Conservation (phyloP, 352 stramenopile genomes). For the Phytophthora cactorum region DNA sequence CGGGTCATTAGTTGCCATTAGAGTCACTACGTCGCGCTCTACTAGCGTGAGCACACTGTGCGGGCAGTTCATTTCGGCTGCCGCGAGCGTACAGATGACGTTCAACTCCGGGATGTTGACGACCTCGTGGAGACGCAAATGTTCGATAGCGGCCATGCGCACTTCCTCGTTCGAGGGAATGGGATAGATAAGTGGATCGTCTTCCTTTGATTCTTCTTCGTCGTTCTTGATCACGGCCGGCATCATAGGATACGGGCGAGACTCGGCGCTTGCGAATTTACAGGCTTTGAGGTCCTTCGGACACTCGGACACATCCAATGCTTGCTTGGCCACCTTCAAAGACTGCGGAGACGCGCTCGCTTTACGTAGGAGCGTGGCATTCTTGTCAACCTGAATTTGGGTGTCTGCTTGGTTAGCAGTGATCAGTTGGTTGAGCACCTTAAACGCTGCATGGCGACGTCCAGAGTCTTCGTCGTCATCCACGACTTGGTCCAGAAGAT, state of each 20-base stretch:
- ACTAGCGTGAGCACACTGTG: conserved; percentile 44
- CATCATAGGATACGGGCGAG: conserved; percentile 33
- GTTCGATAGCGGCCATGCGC: conserved; percentile 35
- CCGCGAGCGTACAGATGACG: conserved; percentile 41
- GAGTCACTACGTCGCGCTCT: conserved; percentile 32
- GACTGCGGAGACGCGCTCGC: neutral
- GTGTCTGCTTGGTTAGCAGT: conserved; percentile 14
- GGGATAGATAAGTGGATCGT: conserved; percentile 23
- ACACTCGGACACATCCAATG: conserved; percentile 25
- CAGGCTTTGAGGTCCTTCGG: conserved; percentile 25
- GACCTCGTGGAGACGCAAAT: conserved; percentile 26
- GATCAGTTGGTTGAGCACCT: conserved; percentile 31
- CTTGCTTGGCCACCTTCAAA: conserved; percentile 6
- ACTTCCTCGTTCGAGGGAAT: conserved; percentile 37
- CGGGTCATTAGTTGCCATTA: conserved; percentile 35
- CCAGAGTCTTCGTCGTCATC: conserved; percentile 7
- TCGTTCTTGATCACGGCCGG: conserved; percentile 3
- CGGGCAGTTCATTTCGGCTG: conserved; percentile 28
- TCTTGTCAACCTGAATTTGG: conserved; percentile 13
- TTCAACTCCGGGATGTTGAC: conserved; percentile 37
- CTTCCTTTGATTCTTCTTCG: conserved; percentile 1
- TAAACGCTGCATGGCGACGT: conserved; percentile 19
- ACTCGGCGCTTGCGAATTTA: conserved; percentile 30
- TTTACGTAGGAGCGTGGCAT: conserved; percentile 8
- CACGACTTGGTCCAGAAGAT: conserved; percentile 20